Evolutionary conservation across 139 green algal genomes (phyloP).

Genomic region (Microglena sp.): DNA sequence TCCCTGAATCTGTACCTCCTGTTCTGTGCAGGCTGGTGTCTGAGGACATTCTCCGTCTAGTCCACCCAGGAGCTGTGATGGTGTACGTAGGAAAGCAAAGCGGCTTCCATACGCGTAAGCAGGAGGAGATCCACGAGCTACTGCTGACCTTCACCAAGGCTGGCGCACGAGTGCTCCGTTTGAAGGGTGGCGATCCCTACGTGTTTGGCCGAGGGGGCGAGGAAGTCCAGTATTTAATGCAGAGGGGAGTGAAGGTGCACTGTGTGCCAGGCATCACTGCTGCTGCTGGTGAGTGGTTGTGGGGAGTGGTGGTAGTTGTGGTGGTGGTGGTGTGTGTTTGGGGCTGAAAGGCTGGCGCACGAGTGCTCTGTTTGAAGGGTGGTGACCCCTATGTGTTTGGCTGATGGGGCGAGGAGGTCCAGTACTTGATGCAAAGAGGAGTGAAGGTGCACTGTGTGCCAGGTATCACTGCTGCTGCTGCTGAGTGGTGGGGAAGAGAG

Average conservation of each 20-base stretch:
- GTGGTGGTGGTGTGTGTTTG: no score
- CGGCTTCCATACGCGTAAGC: conserved; percentile 88
- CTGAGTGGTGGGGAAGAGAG: no score
- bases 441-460: conserved; percentile 81
- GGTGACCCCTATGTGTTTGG: conserved; percentile 95
- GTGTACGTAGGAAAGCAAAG: conserved; percentile 96
- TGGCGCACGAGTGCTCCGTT: conserved; percentile 59
- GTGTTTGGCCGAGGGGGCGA: conserved; percentile 74
- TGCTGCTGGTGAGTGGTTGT: no score
- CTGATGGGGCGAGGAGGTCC: conserved; percentile 47
- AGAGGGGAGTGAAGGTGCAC: neutral
- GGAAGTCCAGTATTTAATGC: neutral
- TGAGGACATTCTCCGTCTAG: conserved; percentile 79
- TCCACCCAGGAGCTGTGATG: conserved; percentile 64
- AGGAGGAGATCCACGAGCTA: conserved; percentile 90
- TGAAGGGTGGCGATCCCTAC: conserved; percentile 91
- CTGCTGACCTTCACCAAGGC: conserved; percentile 79
- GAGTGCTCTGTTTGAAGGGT: conserved; percentile 81
- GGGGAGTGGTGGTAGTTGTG: no score
- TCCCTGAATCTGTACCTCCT: neutral
- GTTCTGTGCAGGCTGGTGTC: conserved; percentile 63
- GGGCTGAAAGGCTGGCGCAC: conserved; percentile 56
- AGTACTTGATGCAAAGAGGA: conserved; percentile 67
- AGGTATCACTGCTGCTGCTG: conserved; percentile 59
- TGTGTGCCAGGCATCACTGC: neutral